These are phyloP conservation scores for Acmispon strigosus DNA, from an alignment of 306 rosid genomes.

Conservation along the genomic window DNA sequence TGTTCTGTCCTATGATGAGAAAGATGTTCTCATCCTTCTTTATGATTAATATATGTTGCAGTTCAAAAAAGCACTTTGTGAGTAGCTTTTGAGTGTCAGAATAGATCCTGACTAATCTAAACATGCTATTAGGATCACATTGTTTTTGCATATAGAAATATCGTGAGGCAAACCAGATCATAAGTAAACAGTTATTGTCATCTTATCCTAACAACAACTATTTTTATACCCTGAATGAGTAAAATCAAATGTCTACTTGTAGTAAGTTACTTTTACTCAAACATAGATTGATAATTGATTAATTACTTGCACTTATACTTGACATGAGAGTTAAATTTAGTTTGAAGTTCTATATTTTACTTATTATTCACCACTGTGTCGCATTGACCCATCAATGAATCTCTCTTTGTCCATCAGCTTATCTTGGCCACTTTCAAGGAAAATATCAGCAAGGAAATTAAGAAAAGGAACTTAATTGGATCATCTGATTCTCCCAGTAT, in stretches of 20 bases:
- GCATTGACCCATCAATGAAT: neutral
- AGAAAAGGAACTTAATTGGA: neutral
- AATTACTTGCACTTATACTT: neutral
- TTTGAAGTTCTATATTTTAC: neutral
- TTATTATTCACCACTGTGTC: neutral
- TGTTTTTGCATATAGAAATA: no score
- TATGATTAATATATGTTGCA: no score
- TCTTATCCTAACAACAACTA: neutral
- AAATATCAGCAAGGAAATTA: conserved; percentile 9
- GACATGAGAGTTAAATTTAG: neutral
- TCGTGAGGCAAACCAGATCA: no score
- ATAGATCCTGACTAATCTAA: no score
- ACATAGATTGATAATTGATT: neutral
- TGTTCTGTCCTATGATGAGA: no score
- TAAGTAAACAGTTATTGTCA: no score
- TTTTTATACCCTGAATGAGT: neutral
- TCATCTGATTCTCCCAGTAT: neutral
- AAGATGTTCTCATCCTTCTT: no score
- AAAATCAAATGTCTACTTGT: neutral
- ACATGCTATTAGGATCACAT: no score
- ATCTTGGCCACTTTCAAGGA: conserved; percentile 38
- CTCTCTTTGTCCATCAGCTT: conserved; percentile 25
- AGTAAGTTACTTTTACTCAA: neutral
- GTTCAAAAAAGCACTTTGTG: no score
- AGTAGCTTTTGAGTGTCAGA: no score